Evolutionary conservation across 345 rosid species (phyloP), one percentile per base, ranked within the genome.

Genomic region (Excoecaria agallocha): DNA sequence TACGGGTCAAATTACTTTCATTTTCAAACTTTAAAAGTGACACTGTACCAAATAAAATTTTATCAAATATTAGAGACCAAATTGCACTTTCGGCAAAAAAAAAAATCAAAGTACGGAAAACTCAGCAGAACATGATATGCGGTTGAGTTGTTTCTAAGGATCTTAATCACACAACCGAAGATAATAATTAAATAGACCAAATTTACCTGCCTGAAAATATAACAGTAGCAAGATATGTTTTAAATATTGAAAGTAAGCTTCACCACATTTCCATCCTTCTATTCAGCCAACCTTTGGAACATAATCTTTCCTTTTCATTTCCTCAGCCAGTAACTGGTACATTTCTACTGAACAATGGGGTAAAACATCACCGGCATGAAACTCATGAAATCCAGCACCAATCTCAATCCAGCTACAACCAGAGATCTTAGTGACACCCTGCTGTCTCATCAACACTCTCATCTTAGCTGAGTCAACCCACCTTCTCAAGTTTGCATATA

Each of bases 341-440:
- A 85, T 74, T 65, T 83, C 82, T 66, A 72, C 43, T 5, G 78
- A 83, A 69, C 75, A 24, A 75, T 74, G 60, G 22, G 70, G 66
- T 65, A 76, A 59, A 55, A 49, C 79, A 64, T 83, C 89, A 62
- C 98, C 92, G 9, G 96, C 90, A 75, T 76, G 90, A 84, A 92
- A 94, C 79, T 92, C 97, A 66, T 78, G 82, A 37, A 82, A 71
- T 78, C 76, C 83, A 75, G 79, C 78, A 59, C 82, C 75, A 15
- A 87, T 84, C 71, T 83, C 95, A 7, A 92, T 81, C 98, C 97
- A 94, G 80, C 97, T 94, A 79, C 98, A 92, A 13, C 97, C 98
- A 17, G 97, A 93, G 66, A 91, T 87, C 83, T 94, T 94, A 37
- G 59, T 35, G 37, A 92, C 84, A 41, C 94, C 96, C 68, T 82